These are phyloP conservation scores for Stentor roeselii DNA, from an alignment of 73 alveolate genomes.

Conservation along the genomic window DNA sequence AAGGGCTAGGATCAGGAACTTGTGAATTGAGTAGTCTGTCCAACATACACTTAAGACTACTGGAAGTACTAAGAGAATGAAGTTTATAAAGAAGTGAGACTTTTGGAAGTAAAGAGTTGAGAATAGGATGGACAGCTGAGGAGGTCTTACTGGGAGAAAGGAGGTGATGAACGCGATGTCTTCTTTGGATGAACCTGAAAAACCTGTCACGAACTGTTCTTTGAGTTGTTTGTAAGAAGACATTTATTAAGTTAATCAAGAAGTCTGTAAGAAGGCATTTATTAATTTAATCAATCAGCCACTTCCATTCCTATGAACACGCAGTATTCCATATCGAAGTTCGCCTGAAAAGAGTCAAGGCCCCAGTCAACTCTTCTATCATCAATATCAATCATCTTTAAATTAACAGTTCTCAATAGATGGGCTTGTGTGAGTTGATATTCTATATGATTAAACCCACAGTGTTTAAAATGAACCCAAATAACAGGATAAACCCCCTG, in stretches of 20 bases:
- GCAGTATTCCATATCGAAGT: background rate
- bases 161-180: conserved; percentile 36
- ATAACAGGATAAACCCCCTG: background rate
- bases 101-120: background rate
- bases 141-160: conserved; percentile 35
- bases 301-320: no score
- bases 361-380: background rate
- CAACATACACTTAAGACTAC: conserved; percentile 17
- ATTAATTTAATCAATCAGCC: no score
- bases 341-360: background rate
- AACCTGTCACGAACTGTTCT: conserved; percentile 44
- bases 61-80: conserved; percentile 20
- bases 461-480: background rate
- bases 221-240: conserved; percentile 36
- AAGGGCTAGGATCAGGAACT: background rate
- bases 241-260: conserved; percentile 19
- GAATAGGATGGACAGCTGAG: conserved; percentile 26
- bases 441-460: background rate
- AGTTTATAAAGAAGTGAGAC: conserved; percentile 6
- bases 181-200: conserved; percentile 32
- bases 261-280: no score
- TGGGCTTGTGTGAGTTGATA: background rate
- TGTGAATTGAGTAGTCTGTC: conserved; percentile 22
- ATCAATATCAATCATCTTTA: background rate
- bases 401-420: background rate